Conservation (phyloP, 2,329 filamentous ascomycete species). For the Cladosporium phlei region DNA sequence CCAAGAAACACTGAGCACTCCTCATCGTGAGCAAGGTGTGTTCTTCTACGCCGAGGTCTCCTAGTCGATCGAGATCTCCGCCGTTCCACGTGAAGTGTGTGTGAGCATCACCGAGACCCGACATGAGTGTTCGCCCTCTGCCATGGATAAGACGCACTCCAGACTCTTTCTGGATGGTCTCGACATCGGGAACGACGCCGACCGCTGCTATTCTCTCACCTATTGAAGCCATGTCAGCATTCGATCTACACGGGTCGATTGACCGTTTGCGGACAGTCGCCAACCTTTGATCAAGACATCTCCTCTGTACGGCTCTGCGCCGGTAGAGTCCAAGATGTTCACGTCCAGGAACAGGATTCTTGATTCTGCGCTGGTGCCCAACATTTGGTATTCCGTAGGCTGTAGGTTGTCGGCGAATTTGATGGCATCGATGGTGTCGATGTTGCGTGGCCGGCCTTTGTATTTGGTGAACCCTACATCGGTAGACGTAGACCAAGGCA, state of each 20-base stretch:
- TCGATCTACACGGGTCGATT: background rate
- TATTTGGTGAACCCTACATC: background rate
- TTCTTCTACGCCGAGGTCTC: constrained; percentile 43
- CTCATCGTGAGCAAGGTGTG: constrained; percentile 44
- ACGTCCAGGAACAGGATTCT: constrained; percentile 37
- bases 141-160: constrained; percentile 38
- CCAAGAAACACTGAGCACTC: constrained; percentile 42
- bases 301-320: constrained; percentile 34
- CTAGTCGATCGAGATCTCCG: constrained; percentile 39
- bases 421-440: constrained; percentile 21
- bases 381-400: constrained; percentile 34
- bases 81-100: constrained; percentile 48
- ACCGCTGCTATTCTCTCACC: background rate
- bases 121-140: constrained; percentile 44
- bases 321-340: constrained; percentile 39
- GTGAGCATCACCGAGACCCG: constrained; percentile 48
- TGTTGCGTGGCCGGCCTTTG: background rate
- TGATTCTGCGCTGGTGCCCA: constrained; percentile 32
- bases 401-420: constrained; percentile 31
- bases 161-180: constrained; percentile 27
- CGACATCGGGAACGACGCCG: constrained; percentile 27
- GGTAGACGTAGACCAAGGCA: background rate
- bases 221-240: background rate
- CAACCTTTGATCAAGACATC: constrained; percentile 39
- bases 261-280: constrained; percentile 26